These are phyloP conservation scores for Fusarium penzigii DNA, from an alignment of 2,329 filamentous ascomycete genomes.

Conservation along the genomic window DNA sequence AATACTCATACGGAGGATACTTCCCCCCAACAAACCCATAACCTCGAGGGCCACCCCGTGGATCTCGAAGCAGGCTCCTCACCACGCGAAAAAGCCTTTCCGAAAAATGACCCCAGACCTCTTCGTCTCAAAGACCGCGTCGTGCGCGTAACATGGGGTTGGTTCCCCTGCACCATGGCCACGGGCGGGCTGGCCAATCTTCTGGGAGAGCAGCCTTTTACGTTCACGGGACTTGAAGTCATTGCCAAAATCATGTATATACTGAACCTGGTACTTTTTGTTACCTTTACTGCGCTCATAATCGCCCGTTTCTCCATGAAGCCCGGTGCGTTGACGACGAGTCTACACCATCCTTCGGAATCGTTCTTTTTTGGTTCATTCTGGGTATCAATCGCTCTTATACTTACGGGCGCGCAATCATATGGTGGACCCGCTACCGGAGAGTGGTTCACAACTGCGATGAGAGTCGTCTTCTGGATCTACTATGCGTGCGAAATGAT, in stretches of 20 bases:
- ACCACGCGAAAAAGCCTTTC: not conserved
- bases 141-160: constrained; percentile 24
- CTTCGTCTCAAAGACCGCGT: constrained; percentile 1
- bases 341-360: constrained; percentile 65
- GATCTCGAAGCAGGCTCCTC: not conserved
- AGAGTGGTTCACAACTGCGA: constrained; percentile 47
- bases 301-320: constrained; percentile 58
- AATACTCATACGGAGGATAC: not conserved
- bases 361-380: constrained; percentile 62
- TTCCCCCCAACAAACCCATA: not conserved
- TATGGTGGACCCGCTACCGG: constrained; percentile 54
- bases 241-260: constrained; percentile 50
- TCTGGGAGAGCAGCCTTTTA: constrained; percentile 39
- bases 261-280: constrained; percentile 50
- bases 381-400: constrained; percentile 62
- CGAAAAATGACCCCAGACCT: not conserved
- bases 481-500: constrained; percentile 41
- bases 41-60: not conserved
- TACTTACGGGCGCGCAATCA: constrained; percentile 63
- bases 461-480: constrained; percentile 51
- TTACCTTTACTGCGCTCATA: constrained; percentile 53
- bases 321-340: constrained; percentile 59
- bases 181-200: constrained; percentile 31
- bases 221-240: constrained; percentile 44
- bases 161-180: constrained; percentile 33